Evolutionary conservation across 805 yeast genomes (phyloP).

Genomic region (Lipomyces japonicus): DNA sequence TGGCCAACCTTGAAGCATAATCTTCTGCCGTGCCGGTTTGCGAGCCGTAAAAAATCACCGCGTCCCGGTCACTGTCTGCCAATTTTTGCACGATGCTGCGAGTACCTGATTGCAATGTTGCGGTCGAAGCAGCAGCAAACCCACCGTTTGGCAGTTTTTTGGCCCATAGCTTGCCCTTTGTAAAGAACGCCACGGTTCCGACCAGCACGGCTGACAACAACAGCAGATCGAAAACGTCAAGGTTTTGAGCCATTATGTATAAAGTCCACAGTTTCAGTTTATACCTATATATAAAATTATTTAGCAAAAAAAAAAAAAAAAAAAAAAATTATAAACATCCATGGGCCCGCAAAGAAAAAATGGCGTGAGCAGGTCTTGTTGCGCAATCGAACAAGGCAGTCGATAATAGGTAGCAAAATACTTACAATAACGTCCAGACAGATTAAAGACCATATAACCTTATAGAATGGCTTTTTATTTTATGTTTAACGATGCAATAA

Average conservation of each 20-base stretch:
- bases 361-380: too few species aligned
- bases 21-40: conserved; percentile 99
- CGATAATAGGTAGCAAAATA: too few species aligned
- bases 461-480: too few species aligned
- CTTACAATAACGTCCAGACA: too few species aligned
- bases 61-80: conserved; percentile 61
- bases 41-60: conserved; percentile 81
- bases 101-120: conserved; percentile 9
- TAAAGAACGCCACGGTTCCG: conserved; percentile 64
- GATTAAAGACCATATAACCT: too few species aligned
- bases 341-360: too few species aligned
- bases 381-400: too few species aligned
- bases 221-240: conserved; percentile 68
- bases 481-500: too few species aligned
- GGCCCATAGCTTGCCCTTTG: conserved; percentile 55
- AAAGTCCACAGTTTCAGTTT: too few species aligned
- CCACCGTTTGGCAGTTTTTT: conserved; percentile 31
- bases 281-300: too few species aligned
- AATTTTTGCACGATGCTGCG: conserved; percentile 41
- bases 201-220: conserved; percentile 62
- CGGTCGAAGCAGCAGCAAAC: background rate
- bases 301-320: too few species aligned
- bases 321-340: too few species aligned
- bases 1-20: conserved; percentile 83
- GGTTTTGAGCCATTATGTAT: conserved; percentile 30